Conservation (phyloP, 805 yeast species). For the Monosporozyma yasuniensis region DNA sequence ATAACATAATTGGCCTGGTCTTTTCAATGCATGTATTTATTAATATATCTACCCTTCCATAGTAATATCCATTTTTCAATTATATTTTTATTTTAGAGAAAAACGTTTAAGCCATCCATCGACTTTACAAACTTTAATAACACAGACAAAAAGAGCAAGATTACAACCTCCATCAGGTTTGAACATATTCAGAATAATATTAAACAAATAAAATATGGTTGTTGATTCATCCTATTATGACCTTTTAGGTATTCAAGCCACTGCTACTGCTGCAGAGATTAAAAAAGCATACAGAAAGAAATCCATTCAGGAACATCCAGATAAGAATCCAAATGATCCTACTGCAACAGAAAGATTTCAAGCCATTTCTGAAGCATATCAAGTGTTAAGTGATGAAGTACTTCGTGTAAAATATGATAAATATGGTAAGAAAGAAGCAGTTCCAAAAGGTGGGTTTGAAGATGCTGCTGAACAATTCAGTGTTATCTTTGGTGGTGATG, state of each 20-base stretch:
- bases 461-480: conserved; percentile 68
- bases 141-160: background rate
- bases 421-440: conserved; percentile 64
- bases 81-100: background rate
- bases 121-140: background rate
- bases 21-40: background rate
- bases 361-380: conserved; percentile 62
- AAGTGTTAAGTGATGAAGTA: conserved; percentile 58
- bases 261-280: conserved; percentile 58
- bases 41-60: background rate
- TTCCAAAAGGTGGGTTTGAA: conserved; percentile 63
- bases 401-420: conserved; percentile 63
- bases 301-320: conserved; percentile 73
- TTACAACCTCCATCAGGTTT: background rate
- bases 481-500: conserved; percentile 81
- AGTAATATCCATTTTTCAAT: background rate
- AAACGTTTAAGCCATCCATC: background rate
- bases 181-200: background rate
- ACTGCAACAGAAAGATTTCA: conserved; percentile 64
- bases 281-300: conserved; percentile 74
- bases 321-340: conserved; percentile 70
- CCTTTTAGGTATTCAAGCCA: conserved; percentile 44
- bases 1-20: background rate
- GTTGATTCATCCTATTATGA: conserved; percentile 71
- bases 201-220: conserved; percentile 41